These are phyloP conservation scores for Hanseniaspora lachancei DNA, from an alignment of 805 yeast species.

Conservation along the genomic window DNA sequence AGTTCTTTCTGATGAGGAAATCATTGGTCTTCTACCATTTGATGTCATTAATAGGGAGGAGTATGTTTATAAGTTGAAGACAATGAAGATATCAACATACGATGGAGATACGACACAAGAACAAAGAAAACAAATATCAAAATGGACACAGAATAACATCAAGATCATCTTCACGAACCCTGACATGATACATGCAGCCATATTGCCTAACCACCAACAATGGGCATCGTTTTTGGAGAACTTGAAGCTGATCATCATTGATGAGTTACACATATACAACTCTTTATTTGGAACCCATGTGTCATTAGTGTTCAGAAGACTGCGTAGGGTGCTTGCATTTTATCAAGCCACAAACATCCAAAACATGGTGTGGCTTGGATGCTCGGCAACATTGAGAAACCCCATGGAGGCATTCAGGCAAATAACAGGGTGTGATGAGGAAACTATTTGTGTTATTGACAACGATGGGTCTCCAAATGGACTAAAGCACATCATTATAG, in stretches of 20 bases:
- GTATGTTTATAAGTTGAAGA: conserved; percentile 18
- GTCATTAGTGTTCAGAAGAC: conserved; percentile 66
- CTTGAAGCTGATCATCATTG: conserved; percentile 63
- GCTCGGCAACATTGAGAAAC: conserved; percentile 81
- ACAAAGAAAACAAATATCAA: conserved; percentile 41
- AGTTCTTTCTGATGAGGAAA: conserved; percentile 14
- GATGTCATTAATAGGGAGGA: background rate
- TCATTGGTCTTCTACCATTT: background rate
- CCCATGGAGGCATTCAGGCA: conserved; percentile 62
- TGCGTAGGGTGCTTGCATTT: conserved; percentile 48
- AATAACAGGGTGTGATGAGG: conserved; percentile 42
- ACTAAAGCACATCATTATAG: conserved; percentile 55
- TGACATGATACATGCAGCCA: conserved; percentile 76
- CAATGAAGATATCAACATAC: conserved; percentile 56
- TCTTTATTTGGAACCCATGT: conserved; percentile 93
- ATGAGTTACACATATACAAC: conserved; percentile 74
- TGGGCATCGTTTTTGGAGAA: conserved; percentile 62
- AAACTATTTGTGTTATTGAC: conserved; percentile 34
- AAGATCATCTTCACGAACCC: conserved; percentile 88
- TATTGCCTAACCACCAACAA: conserved; percentile 59
- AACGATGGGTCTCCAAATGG: conserved; percentile 88
- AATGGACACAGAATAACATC: conserved; percentile 31
- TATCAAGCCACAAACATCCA: conserved; percentile 27
- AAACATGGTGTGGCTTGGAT: conserved; percentile 49
- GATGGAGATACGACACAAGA: conserved; percentile 82